Conservation (phyloP, 2,329 filamentous ascomycete genomes). For the Nannizziopsis barbatae region DNA sequence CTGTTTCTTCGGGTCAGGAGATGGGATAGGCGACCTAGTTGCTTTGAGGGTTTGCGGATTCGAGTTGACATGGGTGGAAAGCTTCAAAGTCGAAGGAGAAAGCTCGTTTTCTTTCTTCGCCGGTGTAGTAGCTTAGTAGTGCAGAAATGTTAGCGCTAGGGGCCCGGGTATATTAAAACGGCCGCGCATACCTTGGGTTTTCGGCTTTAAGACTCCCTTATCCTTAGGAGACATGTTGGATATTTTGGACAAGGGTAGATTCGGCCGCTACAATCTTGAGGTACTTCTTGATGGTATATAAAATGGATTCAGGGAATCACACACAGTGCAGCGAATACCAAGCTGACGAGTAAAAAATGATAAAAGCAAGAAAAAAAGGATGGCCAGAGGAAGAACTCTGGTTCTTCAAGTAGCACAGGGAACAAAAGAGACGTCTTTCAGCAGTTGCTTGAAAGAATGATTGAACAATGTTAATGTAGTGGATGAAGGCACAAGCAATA, state of each 20-base stretch:
- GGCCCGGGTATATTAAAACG: neutral
- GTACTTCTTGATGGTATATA: too few relatives aligned
- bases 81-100: neutral
- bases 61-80: neutral
- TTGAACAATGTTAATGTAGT: too few relatives aligned
- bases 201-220: neutral
- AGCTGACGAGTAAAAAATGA: too few relatives aligned
- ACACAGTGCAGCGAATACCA: too few relatives aligned
- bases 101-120: neutral
- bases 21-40: neutral
- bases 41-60: neutral
- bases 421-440: too few relatives aligned
- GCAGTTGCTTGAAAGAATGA: too few relatives aligned
- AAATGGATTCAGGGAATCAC: too few relatives aligned
- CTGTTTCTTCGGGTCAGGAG: neutral
- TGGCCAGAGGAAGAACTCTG: too few relatives aligned
- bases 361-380: too few relatives aligned
- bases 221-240: neutral
- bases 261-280: too few relatives aligned
- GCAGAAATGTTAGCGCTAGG: neutral
- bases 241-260: neutral
- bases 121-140: neutral
- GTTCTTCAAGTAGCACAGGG: too few relatives aligned
- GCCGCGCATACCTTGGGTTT: neutral
- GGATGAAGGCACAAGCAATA: too few relatives aligned